Conservation (phyloP, 2,329 filamentous ascomycete species). For the Cadophora malorum region DNA sequence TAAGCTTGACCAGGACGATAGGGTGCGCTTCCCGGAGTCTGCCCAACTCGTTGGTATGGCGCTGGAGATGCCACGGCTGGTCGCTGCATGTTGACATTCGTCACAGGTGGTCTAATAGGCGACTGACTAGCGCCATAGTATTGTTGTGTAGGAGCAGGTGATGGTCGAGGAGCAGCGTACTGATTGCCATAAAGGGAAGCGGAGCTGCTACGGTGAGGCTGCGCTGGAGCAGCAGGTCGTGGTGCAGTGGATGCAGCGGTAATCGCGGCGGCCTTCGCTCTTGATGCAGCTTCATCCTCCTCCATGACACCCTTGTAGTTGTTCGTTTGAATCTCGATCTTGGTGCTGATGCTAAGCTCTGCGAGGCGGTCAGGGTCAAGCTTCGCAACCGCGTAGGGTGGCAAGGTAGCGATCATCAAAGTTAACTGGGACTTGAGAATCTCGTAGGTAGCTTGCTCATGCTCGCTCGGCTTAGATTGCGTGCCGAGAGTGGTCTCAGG, state of each 20-base stretch:
- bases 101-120: constrained; percentile 40
- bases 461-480: constrained; percentile 67
- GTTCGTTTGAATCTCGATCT: constrained; percentile 54
- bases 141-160: constrained; percentile 33
- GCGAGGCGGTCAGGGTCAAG: constrained; percentile 60
- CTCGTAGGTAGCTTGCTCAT: constrained; percentile 59
- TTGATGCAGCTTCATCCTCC: constrained; percentile 52
- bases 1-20: constrained; percentile 41
- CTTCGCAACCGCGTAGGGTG: constrained; percentile 63
- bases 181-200: constrained; percentile 45
- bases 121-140: constrained; percentile 41
- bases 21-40: constrained; percentile 37
- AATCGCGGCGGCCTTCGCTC: constrained; percentile 40
- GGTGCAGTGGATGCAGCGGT: constrained; percentile 31
- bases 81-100: constrained; percentile 39
- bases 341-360: constrained; percentile 59
- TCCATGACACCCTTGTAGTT: constrained; percentile 60
- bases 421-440: constrained; percentile 58
- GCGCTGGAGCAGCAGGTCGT: constrained; percentile 34
- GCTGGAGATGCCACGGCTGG: constrained; percentile 40
- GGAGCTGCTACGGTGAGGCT: constrained; percentile 40
- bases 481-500: constrained; percentile 63
- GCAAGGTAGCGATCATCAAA: constrained; percentile 57
- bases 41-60: constrained; percentile 39
- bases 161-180: constrained; percentile 40